Conservation (phyloP, 2,329 filamentous ascomycete species). For the Passalora sequoiae region DNA sequence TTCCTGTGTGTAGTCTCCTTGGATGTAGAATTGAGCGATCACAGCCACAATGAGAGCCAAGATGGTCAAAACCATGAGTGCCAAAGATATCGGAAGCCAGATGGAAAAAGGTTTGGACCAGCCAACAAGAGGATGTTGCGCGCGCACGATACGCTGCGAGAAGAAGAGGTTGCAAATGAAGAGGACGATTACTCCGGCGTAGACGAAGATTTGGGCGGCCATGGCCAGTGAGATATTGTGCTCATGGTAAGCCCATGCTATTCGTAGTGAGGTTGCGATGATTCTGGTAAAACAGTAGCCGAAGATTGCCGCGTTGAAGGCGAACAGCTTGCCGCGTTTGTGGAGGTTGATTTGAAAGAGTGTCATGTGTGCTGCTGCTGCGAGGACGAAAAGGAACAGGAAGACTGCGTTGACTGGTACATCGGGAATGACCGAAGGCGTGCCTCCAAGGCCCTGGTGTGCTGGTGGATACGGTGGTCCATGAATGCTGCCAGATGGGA, state of each 20-base stretch:
- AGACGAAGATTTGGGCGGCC: constrained; percentile 63
- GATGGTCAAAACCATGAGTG: constrained; percentile 54
- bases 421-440: constrained; percentile 55
- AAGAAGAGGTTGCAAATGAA: constrained; percentile 76
- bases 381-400: constrained; percentile 52
- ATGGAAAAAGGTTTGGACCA: constrained; percentile 56
- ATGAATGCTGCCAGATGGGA: not conserved
- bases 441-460: constrained; percentile 51
- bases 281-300: constrained; percentile 49
- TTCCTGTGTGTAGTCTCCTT: constrained; percentile 44
- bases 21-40: constrained; percentile 63
- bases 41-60: constrained; percentile 61
- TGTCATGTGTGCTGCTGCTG: constrained; percentile 54
- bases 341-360: constrained; percentile 51
- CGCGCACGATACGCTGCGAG: constrained; percentile 67
- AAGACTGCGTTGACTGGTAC: constrained; percentile 61
- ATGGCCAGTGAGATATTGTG: constrained; percentile 41
- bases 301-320: constrained; percentile 55
- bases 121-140: constrained; percentile 64
- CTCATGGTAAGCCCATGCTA: constrained; percentile 49
- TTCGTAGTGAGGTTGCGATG: constrained; percentile 46
- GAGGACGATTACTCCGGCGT: constrained; percentile 67
- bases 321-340: constrained; percentile 52
- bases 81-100: constrained; percentile 55
- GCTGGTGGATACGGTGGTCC: constrained; percentile 11